Conservation (phyloP, 129 eudicot species). For the Rutidosis leptorrhynchoides region DNA sequence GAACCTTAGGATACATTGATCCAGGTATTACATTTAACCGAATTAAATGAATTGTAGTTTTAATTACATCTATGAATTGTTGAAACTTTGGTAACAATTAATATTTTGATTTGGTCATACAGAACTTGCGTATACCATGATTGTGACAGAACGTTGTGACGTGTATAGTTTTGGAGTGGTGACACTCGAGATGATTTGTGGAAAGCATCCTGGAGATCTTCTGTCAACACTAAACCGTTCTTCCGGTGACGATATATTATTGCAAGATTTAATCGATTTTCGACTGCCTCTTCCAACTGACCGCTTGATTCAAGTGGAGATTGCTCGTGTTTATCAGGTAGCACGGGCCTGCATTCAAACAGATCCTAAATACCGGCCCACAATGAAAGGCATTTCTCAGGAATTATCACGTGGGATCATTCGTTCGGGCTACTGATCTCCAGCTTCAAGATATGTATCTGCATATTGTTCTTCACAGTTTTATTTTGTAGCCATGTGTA, state of each 20-base stretch:
- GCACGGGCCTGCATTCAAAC: slow-evolving; percentile 23
- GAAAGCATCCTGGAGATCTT: slow-evolving; percentile 27
- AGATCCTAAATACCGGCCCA: slow-evolving; percentile 27
- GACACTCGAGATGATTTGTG: slow-evolving; percentile 20
- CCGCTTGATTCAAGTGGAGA: no score
- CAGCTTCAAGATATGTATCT: no score
- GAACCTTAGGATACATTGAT: slow-evolving; percentile 43
- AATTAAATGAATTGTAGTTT: not conserved
- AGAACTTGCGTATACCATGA: slow-evolving; percentile 30
- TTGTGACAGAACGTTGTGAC: slow-evolving; percentile 18
- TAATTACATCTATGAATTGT: not conserved
- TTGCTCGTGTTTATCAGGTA: slow-evolving; percentile 24
- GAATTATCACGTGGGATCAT: not conserved
- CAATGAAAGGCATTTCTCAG: slow-evolving; percentile 20
- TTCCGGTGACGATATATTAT: not conserved
- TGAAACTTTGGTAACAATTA: not conserved
- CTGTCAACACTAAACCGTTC: slow-evolving; percentile 10
- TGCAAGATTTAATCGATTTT: slow-evolving; percentile 19
- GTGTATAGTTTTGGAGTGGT: slow-evolving; percentile 33
- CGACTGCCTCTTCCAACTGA: no score
- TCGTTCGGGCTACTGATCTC: no score
- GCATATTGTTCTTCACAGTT: no score
- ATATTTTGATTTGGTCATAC: slow-evolving; percentile 11
- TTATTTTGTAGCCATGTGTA: no score
- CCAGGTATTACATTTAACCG: slow-evolving; percentile 27